phyloP scores from a whole-genome alignment of 179 eudicot genomes.

The Silene noctiflora region DNA sequence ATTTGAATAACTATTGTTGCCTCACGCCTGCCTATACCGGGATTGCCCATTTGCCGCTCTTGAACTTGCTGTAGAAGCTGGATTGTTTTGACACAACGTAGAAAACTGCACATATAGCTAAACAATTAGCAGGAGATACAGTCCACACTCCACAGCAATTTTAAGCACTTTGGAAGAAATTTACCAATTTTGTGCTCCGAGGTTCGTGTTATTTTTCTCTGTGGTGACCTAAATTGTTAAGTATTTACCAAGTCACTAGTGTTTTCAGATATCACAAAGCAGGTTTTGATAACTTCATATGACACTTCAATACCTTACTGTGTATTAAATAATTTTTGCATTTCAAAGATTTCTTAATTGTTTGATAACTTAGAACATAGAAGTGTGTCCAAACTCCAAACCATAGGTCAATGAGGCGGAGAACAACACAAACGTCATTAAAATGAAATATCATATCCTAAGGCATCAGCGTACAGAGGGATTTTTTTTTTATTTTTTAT shows the following conservation, averaged over 20 bases:
- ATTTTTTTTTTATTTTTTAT: no score
- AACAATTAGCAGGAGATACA: slow-evolving; percentile 9
- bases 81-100: slow-evolving; percentile 63
- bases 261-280: neutral
- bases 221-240: neutral
- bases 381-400: neutral
- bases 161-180: neutral
- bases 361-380: neutral
- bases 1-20: slow-evolving; percentile 19
- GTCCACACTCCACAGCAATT: neutral
- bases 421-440: neutral
- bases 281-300: neutral
- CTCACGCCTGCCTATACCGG: slow-evolving; percentile 35
- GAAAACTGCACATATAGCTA: slow-evolving; percentile 53
- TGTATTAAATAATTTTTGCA: neutral
- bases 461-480: neutral
- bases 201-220: neutral
- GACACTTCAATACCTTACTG: neutral
- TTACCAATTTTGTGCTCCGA: neutral
- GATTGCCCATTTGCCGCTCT: slow-evolving; percentile 66
- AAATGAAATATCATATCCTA: neutral
- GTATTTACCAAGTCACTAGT: neutral
- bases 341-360: neutral
- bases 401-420: neutral
- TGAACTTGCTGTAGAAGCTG: slow-evolving; percentile 68